Base-by-base conservation (phyloP, 495 filamentous ascomycete genomes). In the Cetradonia linearis region DNA sequence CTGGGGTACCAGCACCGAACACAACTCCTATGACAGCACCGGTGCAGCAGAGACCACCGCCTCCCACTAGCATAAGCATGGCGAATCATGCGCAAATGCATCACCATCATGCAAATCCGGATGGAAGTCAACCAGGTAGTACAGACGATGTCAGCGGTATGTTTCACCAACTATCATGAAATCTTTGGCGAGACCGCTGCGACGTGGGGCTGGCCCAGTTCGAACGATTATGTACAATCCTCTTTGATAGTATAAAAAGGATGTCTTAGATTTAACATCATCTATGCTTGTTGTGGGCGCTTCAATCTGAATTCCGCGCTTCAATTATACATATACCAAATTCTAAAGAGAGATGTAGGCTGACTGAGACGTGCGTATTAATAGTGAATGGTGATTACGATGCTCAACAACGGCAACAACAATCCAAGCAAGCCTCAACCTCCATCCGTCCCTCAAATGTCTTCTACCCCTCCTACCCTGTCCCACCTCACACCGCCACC, bases 91-190 rank as follows among this genome's bases (percentile, higher is more conserved):
- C 86, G 63, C 59, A 61, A 20, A 18, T 55, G 31, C 59, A 61
- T 27, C 86, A 88, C 64, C 87, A 90, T 69, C 89, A 93, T 71
- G 80, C 81, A 53, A 87, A 90, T 70, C 82, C 78, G 42, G 86
- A 89, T 68, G 85, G 83, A 65, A 81, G 72, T 66, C 76, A 80
- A 65, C 79, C 81, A 69, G 82, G 83, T 68, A 82, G 82, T 66
- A 80, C 82, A 70, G 90, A 93, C 66, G 90, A 94, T 79, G 89
- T 93, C 78, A 83, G 79, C 77, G 88, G 91, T 89, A 95, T 95
- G 91, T 92, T 88, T 77, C 81, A 88, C 78, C 84, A 87, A 72
- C 82, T 86, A 79, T 87, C 50, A 55, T 59, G 56, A 55, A 25
- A 46, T 46, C n/a, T 27, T 46, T 34, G 33, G 54, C 31, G 42